Evolutionary conservation across 2,329 filamentous ascomycete genomes (phyloP).

Genomic region (Lasiodiplodia sp.): DNA sequence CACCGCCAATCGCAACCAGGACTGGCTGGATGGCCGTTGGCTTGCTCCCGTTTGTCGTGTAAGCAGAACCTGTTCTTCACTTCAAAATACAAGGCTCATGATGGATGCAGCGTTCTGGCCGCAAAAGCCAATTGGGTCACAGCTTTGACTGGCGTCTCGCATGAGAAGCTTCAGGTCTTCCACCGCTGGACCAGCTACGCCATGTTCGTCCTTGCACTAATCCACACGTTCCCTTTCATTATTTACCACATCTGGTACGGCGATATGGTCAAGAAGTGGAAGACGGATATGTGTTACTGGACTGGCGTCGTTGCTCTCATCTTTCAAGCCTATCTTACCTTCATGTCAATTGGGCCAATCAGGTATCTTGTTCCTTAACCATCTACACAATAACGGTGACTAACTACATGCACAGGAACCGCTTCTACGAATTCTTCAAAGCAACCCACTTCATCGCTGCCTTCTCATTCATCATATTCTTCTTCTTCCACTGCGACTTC

Average conservation of each 20-base stretch:
- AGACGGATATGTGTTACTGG: constrained; percentile 58
- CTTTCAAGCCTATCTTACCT: constrained; percentile 62
- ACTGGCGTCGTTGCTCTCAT: constrained; percentile 64
- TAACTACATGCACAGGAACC: constrained; percentile 49
- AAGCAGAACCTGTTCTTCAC: neutral
- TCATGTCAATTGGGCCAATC: constrained; percentile 60
- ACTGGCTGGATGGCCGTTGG: constrained; percentile 42
- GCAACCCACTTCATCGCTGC: constrained; percentile 61
- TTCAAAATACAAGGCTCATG: neutral
- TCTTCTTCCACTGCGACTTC: constrained; percentile 68
- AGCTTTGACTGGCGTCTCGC: constrained; percentile 61
- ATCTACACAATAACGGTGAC: neutral
- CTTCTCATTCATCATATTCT: constrained; percentile 63
- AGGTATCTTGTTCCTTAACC: constrained; percentile 46
- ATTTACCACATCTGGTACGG: constrained; percentile 58
- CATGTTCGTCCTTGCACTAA: constrained; percentile 63
- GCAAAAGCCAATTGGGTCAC: constrained; percentile 66
- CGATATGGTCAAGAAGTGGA: constrained; percentile 58
- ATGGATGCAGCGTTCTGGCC: constrained; percentile 49
- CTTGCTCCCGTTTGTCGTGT: constrained; percentile 42
- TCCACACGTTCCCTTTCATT: constrained; percentile 69
- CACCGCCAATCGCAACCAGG: constrained; percentile 41
- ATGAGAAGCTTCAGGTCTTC: constrained; percentile 61
- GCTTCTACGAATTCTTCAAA: constrained; percentile 69
- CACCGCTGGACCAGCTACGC: constrained; percentile 47